Conservation (phyloP, 2,329 filamentous ascomycete species). For the Karstenula rhodostoma region DNA sequence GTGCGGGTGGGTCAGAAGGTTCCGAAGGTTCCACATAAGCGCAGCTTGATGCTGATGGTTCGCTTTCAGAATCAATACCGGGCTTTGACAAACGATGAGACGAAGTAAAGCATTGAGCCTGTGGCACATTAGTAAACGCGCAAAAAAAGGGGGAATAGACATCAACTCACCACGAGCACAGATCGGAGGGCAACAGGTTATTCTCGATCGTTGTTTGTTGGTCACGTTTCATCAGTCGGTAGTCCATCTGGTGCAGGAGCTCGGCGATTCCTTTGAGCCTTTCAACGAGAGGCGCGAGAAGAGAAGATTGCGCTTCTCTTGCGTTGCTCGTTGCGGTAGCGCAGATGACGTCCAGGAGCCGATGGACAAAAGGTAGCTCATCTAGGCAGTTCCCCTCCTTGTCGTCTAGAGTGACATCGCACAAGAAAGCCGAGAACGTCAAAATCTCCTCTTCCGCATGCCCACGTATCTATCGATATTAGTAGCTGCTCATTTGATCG, state of each 20-base stretch:
- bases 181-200: constrained; percentile 15
- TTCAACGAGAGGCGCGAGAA: constrained; percentile 40
- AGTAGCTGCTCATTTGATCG: constrained; percentile 4
- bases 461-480: constrained; percentile 41
- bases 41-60: constrained; percentile 40
- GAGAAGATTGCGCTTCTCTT: constrained; percentile 29
- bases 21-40: constrained; percentile 46
- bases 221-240: not conserved
- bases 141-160: too few relatives aligned
- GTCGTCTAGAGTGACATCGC: constrained; percentile 14
- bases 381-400: constrained; percentile 18
- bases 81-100: constrained; percentile 49
- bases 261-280: constrained; percentile 42
- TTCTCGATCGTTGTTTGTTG: constrained; percentile 2
- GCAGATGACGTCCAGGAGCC: constrained; percentile 47
- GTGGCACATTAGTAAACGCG: constrained; percentile 20
- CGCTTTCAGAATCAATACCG: constrained; percentile 32
- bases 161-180: constrained; percentile 36
- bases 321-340: constrained; percentile 31
- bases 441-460: constrained; percentile 49
- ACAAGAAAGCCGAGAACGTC: constrained; percentile 40
- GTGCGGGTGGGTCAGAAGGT: constrained; percentile 48
- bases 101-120: constrained; percentile 51
- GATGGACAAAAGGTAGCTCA: constrained; percentile 33
- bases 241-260: constrained; percentile 23